phyloP scores from a whole-genome alignment of 495 filamentous ascomycete species.

The Penicillium cosmopolitanum region DNA sequence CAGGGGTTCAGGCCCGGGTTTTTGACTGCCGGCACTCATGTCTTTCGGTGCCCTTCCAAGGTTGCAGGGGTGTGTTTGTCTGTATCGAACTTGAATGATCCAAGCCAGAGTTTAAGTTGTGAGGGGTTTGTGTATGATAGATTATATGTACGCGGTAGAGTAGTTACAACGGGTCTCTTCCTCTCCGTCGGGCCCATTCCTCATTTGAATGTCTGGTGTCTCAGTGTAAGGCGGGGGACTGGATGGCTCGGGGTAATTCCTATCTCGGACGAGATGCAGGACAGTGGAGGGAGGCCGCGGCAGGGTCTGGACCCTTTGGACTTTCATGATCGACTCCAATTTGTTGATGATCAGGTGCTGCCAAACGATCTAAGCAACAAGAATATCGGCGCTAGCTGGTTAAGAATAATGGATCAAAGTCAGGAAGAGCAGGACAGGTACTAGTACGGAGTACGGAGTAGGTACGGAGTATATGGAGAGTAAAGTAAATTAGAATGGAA shows the following conservation, averaged over 20 bases:
- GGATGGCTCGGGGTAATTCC: background rate
- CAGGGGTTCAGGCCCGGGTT: background rate
- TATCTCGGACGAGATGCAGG: slow-evolving; percentile 3
- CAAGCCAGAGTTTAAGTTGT: too few species aligned
- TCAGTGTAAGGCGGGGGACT: background rate
- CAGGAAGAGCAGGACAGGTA: too few species aligned
- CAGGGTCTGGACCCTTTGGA: background rate
- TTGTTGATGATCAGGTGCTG: background rate
- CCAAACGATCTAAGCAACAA: background rate
- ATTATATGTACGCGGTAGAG: too few species aligned
- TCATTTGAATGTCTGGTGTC: background rate
- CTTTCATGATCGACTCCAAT: background rate
- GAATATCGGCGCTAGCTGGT: background rate
- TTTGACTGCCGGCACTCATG: background rate
- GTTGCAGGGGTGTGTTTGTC: background rate
- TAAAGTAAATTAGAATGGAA: background rate
- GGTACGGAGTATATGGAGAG: background rate
- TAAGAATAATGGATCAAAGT: background rate
- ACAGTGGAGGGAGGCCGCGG: background rate
- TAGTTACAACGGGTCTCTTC: too few species aligned
- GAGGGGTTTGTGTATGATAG: too few species aligned
- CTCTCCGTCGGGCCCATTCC: background rate
- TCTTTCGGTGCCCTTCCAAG: background rate
- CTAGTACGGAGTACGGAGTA: too few species aligned
- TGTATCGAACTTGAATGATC: too few species aligned